These are phyloP conservation scores for Orbilia javanica DNA, from an alignment of 2,329 filamentous ascomycete genomes.

Conservation along the genomic window DNA sequence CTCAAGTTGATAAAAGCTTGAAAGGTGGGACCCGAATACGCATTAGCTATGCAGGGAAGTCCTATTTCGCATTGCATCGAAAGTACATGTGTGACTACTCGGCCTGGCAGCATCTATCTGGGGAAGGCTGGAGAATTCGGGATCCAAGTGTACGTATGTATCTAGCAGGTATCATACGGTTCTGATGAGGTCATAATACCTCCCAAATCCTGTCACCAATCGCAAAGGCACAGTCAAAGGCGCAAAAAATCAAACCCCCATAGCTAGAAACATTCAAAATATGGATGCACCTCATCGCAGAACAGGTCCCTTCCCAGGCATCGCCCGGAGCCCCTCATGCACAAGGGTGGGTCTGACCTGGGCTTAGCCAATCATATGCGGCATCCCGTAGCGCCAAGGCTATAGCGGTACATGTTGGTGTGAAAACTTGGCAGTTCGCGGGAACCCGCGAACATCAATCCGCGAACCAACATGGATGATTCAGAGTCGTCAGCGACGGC, in stretches of 20 bases:
- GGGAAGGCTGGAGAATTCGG: conserved; percentile 1
- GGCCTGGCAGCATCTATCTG: not conserved
- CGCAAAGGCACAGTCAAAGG: conserved; percentile 1
- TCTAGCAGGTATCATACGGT: not conserved
- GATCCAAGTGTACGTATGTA: not conserved
- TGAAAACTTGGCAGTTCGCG: not conserved
- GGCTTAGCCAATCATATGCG: not conserved
- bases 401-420: not conserved
- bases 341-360: not conserved
- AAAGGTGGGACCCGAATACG: not conserved
- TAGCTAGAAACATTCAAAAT: not conserved
- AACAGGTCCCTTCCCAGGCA: not conserved
- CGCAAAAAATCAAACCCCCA: not conserved
- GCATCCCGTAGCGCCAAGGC: conserved; percentile 14
- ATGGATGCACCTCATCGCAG: not conserved
- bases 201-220: not conserved
- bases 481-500: not conserved
- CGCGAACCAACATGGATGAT: not conserved
- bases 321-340: not conserved
- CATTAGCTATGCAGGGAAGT: not conserved
- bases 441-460: not conserved
- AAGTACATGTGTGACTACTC: conserved; percentile 1
- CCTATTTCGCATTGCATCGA: too few relatives aligned
- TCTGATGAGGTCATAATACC: not conserved
- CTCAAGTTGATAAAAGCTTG: not conserved